Base-by-base conservation (phyloP, 306 rosid genomes). In the Citrullus mucosospermus region DNA sequence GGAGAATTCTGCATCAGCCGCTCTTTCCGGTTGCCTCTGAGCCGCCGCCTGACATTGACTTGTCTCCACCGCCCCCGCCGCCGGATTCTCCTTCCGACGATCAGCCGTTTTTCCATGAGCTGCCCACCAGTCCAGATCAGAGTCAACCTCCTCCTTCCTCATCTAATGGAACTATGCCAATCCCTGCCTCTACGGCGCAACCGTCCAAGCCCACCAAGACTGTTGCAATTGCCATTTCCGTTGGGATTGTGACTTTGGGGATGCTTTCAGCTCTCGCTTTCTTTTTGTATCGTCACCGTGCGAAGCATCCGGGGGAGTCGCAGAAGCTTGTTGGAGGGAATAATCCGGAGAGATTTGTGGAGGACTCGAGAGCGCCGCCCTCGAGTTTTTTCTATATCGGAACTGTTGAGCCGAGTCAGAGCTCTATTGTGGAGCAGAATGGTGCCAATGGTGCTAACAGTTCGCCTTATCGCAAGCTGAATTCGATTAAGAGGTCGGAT, bases 371-470 rank as follows among this genome's bases (percentile, higher is more conserved):
- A 16, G 84, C 67, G 18, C 89, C 90, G 36, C 93, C 91, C 18
- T 95, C 97, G 13, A 91, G 88, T 59, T 91, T 92, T 56, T 96
- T 95, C 84, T 95, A 95, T 79, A 89, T 95, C 80, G 99, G 99
- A 32, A 95, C 97, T 0, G 97, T 95, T 11, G 99, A 92, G 67
- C 99, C 97, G 61, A 79, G 86, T 66, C 84, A 80, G 43, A 81
- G 79, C 17, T 82, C 90, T 51, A 14, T 81, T 43, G 78, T 46
- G 57, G 83, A 80, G 18, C 68, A 39, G n/a, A 78, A 72, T 36
- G 86, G 79, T 30, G 83, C 51, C 4, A 54, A 78, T 58, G 88
- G 76, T 20, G 83, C 81, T 15, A 95, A 83, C 76, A 84, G 87
- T 62, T 95, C 97, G 2, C 99, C 99, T 17, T 92, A 95, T 86